These are phyloP conservation scores for Hyphodiscus sp. DNA, from an alignment of 2,329 filamentous ascomycete species.

Conservation along the genomic window DNA sequence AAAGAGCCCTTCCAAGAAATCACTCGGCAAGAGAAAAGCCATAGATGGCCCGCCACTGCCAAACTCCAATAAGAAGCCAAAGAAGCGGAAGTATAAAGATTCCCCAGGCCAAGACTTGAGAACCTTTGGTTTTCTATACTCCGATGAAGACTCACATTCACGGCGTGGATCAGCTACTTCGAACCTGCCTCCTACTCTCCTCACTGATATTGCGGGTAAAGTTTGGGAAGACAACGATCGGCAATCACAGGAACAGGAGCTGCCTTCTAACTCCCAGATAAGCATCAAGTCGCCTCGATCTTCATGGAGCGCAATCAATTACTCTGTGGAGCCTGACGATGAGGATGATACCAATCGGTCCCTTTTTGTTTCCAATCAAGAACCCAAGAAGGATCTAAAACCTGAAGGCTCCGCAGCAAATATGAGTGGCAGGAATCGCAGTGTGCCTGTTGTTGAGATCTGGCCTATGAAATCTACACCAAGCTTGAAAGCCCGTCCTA, in stretches of 20 bases:
- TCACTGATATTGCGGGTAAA: background rate
- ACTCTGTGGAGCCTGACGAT: background rate
- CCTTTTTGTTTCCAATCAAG: background rate
- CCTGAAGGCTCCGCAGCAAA: background rate
- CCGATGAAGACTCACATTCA: background rate
- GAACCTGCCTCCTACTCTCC: background rate
- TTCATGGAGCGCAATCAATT: background rate
- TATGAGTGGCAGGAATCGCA: constrained; percentile 2
- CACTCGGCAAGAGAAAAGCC: constrained; percentile 22
- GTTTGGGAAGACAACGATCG: background rate
- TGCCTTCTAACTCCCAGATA: background rate
- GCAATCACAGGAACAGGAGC: background rate
- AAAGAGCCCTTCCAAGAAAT: constrained; percentile 16
- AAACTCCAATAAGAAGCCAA: constrained; percentile 9
- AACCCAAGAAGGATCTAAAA: background rate
- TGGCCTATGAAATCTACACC: background rate
- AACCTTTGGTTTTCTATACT: constrained; percentile 1
- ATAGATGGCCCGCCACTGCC: constrained; percentile 6
- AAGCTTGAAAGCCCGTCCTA: background rate
- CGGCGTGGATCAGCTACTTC: too few relatives aligned
- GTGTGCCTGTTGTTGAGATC: constrained; percentile 5
- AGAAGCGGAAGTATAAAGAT: constrained; percentile 7
- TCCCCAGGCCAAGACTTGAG: constrained; percentile 7
- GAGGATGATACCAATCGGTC: background rate
- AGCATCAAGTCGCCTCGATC: background rate